Evolutionary conservation across 2,329 filamentous ascomycete genomes (phyloP), one percentile per base, ranked within the genome.

Genomic region (Knufia petricola): DNA sequence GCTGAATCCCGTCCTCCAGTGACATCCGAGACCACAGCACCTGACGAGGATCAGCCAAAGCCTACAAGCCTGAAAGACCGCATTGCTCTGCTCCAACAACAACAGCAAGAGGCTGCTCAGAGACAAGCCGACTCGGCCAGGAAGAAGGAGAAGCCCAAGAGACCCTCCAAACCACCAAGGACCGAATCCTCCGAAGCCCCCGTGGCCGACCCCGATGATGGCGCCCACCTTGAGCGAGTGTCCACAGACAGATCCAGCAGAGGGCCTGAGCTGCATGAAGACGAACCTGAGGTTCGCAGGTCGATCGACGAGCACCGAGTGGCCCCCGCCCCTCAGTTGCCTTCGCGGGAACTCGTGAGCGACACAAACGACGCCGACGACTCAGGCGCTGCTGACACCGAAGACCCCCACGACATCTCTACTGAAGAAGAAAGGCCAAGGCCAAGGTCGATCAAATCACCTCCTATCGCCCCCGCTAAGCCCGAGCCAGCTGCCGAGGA

Each of bases 31-130:
- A 66, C 68, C 38, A 62, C 61, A 31, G 57, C 63, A 9, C 61
- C 51, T 34, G 75, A 73, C 13, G 87, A 92, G 48, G 86, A 94
- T 37, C 81, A 86, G 59, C 89, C 90, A 1, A 95, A 96, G 67
- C 87, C 89, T 20, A 85, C 87, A 49, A 95, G 86, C 58, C 66
- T 98, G 53, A 98, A 96, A 67, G 92, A 98, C 65, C 79, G 92
- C 53, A 95, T 98, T 68, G 92, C 92, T 23, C 72, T 95, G 46
- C 73, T 98, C 13, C 92, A 98, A 65, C 90, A 86, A 63, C 88
- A 96, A 64, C 92, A 98, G 66, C 73, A 87, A 63, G 92, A 96
- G 62, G 87, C 92, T 63, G 87, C 89, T 3, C 77, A 84, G 54
- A 77, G 89, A 46, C 85, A 90, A 66, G 85, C 85, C 6, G 87